Conservation (phyloP, 495 filamentous ascomycete species). For the Talaromyces nanjingensis region DNA sequence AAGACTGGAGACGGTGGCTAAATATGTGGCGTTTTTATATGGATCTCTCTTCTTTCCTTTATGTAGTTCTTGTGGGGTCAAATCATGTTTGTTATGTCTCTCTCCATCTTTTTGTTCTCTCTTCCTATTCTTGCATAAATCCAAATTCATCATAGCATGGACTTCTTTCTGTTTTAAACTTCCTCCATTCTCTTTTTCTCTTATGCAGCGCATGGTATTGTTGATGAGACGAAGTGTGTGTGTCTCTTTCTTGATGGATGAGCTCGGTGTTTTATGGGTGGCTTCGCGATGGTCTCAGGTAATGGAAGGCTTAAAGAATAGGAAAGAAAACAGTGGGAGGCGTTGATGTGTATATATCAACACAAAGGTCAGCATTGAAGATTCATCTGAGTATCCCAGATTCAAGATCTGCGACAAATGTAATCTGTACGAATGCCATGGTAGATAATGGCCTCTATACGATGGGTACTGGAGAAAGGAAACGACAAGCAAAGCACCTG, state of each 20-base stretch:
- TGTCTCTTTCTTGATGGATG: neutral
- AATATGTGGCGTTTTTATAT: conserved; percentile 11
- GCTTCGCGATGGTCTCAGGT: neutral
- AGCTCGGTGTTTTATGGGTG: neutral
- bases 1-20: conserved; percentile 27
- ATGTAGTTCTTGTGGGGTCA: conserved; percentile 8
- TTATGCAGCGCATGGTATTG: neutral
- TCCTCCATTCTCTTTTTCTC: neutral
- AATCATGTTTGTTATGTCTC: conserved; percentile 1
- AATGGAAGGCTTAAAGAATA: neutral
- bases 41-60: conserved; percentile 12
- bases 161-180: neutral
- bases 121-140: conserved; percentile 7
- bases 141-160: conserved; percentile 3
- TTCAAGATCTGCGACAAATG: neutral
- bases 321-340: neutral
- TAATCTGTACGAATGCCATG: too few relatives aligned
- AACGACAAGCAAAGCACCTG: neutral
- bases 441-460: too few relatives aligned
- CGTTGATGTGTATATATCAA: neutral
- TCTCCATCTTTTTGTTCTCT: conserved; percentile 9
- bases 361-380: neutral
- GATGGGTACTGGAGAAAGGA: neutral
- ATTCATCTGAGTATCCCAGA: neutral
- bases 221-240: neutral